Evolutionary conservation across 768 basidiomycete genomes (phyloP).

Genomic region (Dioszegia crocea): DNA sequence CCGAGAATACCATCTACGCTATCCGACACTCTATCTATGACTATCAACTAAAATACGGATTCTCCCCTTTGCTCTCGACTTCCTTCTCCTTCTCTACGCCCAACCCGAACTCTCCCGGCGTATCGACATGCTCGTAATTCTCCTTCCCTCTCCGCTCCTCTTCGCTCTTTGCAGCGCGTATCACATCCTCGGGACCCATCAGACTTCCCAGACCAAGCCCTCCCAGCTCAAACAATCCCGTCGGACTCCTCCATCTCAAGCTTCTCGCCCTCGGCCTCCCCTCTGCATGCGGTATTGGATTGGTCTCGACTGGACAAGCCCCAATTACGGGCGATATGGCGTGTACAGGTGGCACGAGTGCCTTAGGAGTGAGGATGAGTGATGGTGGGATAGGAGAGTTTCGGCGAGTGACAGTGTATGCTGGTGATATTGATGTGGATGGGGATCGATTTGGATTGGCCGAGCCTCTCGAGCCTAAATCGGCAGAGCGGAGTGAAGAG

Average conservation of each 20-base stretch:
- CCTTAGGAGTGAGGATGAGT: conserved; percentile 21
- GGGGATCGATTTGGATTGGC: neutral
- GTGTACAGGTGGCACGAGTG: conserved; percentile 9
- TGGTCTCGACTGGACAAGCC: neutral
- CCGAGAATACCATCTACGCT: too few relatives aligned
- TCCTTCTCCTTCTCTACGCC: conserved; percentile 15
- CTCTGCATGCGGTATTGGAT: neutral
- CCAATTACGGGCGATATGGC: conserved; percentile 6
- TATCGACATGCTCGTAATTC: conserved; percentile 23
- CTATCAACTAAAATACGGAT: conserved; percentile 28
- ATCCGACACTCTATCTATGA: too few relatives aligned
- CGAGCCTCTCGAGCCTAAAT: neutral
- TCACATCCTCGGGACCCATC: neutral
- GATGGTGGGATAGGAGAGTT: conserved; percentile 22
- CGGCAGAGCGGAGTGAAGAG: neutral
- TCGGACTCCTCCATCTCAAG: conserved; percentile 9
- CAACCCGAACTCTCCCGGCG: conserved; percentile 32
- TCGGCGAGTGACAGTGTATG: neutral
- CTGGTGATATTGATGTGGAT: neutral
- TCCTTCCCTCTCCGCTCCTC: neutral
- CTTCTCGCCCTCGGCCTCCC: neutral
- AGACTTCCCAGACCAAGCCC: conserved; percentile 6
- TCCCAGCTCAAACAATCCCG: conserved; percentile 1
- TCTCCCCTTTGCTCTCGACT: conserved; percentile 10
- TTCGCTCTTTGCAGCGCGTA: neutral